Evolutionary conservation across 768 basidiomycete genomes (phyloP).

Genomic region (Collybia sp.): DNA sequence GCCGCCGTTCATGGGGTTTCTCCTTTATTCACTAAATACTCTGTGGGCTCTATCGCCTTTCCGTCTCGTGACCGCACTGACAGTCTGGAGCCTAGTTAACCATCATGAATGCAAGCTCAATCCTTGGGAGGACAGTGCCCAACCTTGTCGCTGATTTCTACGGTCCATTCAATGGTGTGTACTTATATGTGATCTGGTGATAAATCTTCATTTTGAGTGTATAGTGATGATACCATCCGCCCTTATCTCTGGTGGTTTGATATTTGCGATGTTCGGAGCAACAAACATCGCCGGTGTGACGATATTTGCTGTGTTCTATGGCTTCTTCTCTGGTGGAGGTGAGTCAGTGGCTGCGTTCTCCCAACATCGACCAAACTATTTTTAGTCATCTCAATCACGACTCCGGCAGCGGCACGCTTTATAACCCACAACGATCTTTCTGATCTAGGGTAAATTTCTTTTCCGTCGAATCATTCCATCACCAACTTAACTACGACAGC

Average conservation of each 20-base stretch:
- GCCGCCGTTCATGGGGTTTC: conserved; percentile 34
- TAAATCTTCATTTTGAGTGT: neutral
- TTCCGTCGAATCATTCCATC: neutral
- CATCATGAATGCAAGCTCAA: conserved; percentile 46
- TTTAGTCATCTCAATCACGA: conserved; percentile 34
- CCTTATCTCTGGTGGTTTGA: conserved; percentile 34
- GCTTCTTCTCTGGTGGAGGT: conserved; percentile 54
- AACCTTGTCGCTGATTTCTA: conserved; percentile 46
- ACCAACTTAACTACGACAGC: conserved; percentile 15
- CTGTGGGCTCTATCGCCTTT: conserved; percentile 20
- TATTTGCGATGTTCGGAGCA: conserved; percentile 49
- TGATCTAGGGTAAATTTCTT: conserved; percentile 37
- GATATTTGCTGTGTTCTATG: conserved; percentile 44
- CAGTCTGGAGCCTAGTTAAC: conserved; percentile 29
- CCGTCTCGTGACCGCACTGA: neutral
- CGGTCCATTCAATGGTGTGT: conserved; percentile 45
- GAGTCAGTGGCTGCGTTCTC: neutral
- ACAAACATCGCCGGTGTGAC: conserved; percentile 34
- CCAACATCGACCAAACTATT: neutral
- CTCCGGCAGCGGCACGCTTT: conserved; percentile 33
- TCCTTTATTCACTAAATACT: conserved; percentile 35
- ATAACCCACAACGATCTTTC: conserved; percentile 33
- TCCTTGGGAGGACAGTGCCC: conserved; percentile 57
- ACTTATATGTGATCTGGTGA: neutral
- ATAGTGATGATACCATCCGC: conserved; percentile 39